Evolutionary conservation across 2,329 filamentous ascomycete species (phyloP), one percentile per base, ranked within the genome.

Genomic region (Aspergillus sp.): DNA sequence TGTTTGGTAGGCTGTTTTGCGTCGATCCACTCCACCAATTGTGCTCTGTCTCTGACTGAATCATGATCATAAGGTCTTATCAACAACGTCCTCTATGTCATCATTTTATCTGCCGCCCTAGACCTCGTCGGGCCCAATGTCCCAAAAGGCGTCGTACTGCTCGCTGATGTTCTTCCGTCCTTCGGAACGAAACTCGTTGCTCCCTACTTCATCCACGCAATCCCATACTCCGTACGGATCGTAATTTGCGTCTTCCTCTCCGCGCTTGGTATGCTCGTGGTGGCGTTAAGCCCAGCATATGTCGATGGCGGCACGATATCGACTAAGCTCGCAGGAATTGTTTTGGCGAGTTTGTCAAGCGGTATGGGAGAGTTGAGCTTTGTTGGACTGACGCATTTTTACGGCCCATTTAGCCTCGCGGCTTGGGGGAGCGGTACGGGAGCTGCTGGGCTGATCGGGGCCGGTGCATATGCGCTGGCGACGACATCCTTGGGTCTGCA

Each of bases 61-160:
- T 47, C n/a, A 17, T 23, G 52, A 39, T 39, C 31, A 24, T 23
- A 68, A 93, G 91, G 91, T 52, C 79, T 95, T 17, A 95, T 98
- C 73, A 98, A 99, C 77, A 98, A 98, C 78, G 91, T 98, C 66
- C 89, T 97, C 77, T 98, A 97, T 76, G 93, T 98, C 56, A 90
- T 98, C 73, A 95, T 98, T 71, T 89, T 99, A 68, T 96, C 92
- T 31, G 90, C 95, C 37, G 95, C 95, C 3, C 90, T 97, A 68
- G 95, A 99, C 70, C 90, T 99, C 61, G 95, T 98, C 66, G 93
- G 93, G 37, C 88, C 90, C 33, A 74, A 81, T 63, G 82, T 97
- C 1, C 95, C 95, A 50, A 98, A 98, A 75, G 91, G 90, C 66
- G 84, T 96, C 56, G 93, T 99, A 55, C 87, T 98, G 55, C 90